These are phyloP conservation scores for Lactifluus volemus DNA, from an alignment of 768 basidiomycete genomes.

Conservation along the genomic window DNA sequence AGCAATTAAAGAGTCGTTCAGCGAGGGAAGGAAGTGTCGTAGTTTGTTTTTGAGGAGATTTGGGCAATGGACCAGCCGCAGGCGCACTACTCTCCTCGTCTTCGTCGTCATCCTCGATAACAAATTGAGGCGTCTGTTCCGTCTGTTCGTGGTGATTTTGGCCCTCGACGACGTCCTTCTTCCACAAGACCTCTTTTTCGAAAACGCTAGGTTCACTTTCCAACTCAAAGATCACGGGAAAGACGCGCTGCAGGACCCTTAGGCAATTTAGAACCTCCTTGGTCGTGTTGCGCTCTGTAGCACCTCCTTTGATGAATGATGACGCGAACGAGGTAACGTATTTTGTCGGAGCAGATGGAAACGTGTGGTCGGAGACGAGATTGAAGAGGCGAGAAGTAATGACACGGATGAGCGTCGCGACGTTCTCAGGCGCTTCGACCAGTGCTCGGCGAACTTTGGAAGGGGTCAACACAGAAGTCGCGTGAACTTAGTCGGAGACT, in stretches of 20 bases:
- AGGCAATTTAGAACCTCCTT: constrained; percentile 89
- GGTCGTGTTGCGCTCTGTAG: constrained; percentile 55
- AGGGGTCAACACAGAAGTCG: constrained; percentile 2
- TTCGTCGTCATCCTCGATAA: constrained; percentile 82
- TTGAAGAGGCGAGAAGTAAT: constrained; percentile 63
- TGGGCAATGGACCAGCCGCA: constrained; percentile 17
- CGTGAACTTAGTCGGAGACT: background rate
- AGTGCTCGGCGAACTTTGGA: constrained; percentile 71
- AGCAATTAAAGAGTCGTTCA: constrained; percentile 67
- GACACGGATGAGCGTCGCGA: constrained; percentile 71
- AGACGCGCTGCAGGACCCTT: constrained; percentile 79
- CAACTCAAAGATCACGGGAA: constrained; percentile 83
- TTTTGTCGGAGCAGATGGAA: constrained; percentile 49
- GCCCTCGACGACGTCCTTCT: constrained; percentile 39
- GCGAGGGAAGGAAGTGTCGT: constrained; percentile 66
- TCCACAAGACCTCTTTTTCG: constrained; percentile 76
- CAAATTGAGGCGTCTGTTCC: constrained; percentile 53
- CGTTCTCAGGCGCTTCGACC: constrained; percentile 74
- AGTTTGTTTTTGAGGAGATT: constrained; percentile 26
- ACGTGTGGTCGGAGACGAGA: constrained; percentile 71
- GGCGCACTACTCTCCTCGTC: constrained; percentile 25
- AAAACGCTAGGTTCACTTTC: constrained; percentile 65
- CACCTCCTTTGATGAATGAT: constrained; percentile 55
- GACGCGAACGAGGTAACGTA: constrained; percentile 61
- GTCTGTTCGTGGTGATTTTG: constrained; percentile 22